Percentiles rank a stretch among this genome's conserved stretches.
phyloP scores from a whole-genome alignment of 768 basidiomycete genomes.

The Basidioascus undulatus region DNA sequence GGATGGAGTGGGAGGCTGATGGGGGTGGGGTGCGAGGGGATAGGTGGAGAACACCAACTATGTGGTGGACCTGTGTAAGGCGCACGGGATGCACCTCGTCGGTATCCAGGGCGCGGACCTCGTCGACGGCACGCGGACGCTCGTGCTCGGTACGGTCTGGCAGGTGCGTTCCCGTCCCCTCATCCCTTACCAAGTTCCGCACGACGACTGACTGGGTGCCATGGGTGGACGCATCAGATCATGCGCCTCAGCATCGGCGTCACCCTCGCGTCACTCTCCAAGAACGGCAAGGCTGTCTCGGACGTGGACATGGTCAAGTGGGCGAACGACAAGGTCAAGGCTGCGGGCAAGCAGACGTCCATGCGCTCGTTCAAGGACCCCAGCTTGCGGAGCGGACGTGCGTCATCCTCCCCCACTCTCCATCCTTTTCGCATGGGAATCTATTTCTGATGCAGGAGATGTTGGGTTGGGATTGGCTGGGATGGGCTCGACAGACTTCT shows the following conservation, averaged over 20 bases:
- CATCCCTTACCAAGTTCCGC: not conserved
- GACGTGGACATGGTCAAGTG: constrained; percentile 88
- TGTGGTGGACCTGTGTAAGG: constrained; percentile 69
- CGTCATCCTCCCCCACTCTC: too few relatives aligned
- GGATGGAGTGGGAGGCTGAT: too few relatives aligned
- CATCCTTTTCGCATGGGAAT: too few relatives aligned
- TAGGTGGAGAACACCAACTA: constrained; percentile 98
- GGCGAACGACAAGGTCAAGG: constrained; percentile 74
- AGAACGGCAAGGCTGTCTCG: constrained; percentile 54
- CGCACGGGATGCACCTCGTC: constrained; percentile 82
- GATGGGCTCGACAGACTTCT: too few relatives aligned
- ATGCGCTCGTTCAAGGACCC: constrained; percentile 93
- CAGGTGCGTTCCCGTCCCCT: constrained; percentile 42
- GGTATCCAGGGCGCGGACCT: constrained; percentile 97
- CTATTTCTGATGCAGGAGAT: too few relatives aligned
- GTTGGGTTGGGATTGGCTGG: too few relatives aligned
- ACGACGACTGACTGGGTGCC: too few relatives aligned
- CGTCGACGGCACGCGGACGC: constrained; percentile 72
- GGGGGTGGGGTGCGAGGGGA: too few relatives aligned
- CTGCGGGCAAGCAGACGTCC: constrained; percentile 23
- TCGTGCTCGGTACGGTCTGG: constrained; percentile 92
- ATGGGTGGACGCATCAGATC: not conserved
- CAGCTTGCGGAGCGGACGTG: constrained; percentile 57
- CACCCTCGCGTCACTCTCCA: constrained; percentile 47
- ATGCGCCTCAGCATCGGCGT: constrained; percentile 54